Evolutionary conservation across 805 yeast genomes (phyloP), one percentile per base, ranked within the genome.

Genomic region (Zygosaccharomyces siamensis): DNA sequence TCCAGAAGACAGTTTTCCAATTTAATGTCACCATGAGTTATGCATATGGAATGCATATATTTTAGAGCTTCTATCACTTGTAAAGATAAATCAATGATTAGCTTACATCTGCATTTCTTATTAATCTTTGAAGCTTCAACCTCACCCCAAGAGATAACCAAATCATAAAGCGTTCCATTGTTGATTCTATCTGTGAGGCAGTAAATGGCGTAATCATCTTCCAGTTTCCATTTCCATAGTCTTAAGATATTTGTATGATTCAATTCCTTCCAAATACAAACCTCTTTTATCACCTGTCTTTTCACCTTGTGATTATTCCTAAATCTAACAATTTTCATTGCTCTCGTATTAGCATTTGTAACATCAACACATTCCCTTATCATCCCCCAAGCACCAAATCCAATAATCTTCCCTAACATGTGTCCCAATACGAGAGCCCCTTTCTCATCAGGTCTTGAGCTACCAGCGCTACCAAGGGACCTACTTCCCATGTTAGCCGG

Each of bases 371-470:
- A 86, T 62, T 86, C 92, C 49, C 95, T 71, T 8, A 89, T 84
- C 26, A 83, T 76, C 8, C 96, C 95, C 85, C 93, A 90, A 0
- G 96, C 95, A 11, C 97, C 97, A 62, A 79, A 80, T 1, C 96
- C 96, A 52, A 89, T 83, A 8, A 84, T 76, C 56, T 80, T 81
- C 1, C 95, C 96, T 27, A 89, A 62, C 28, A 68, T 74, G 55
- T 80, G 80, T 12, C 79, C 81, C 69, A 84, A 55, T 1, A 89
- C 79, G 21, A 75, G 63, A 11, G 86, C 83, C 0, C 95, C 96
- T 51, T 77, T 79, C 49, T 84, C 88, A 57, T 82, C 86, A 1
- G 67, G 60, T 43, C 52, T 61, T 16, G 40, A 16, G 23, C 44
- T 47, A 37, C 42, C 50, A 41, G 48, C 40, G 38, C 49, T 54